Evolutionary conservation across 1,284 basidiomycete genomes (phyloP).

Genomic region (Testicularia cyperi): DNA sequence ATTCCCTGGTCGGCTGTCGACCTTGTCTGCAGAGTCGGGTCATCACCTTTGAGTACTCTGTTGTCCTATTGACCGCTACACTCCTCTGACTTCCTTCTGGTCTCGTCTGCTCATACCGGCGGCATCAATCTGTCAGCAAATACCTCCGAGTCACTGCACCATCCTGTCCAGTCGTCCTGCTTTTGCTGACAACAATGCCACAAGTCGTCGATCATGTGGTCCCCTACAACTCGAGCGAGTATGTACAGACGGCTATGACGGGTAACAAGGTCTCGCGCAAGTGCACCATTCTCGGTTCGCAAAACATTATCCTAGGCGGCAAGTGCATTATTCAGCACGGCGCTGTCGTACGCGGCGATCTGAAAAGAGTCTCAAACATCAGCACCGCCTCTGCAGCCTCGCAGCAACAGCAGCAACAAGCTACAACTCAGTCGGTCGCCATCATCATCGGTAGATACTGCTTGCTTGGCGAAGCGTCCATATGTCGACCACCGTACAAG

Average conservation of each 20-base stretch:
- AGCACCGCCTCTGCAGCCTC: conserved; percentile 61
- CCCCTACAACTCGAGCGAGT: conserved; percentile 39
- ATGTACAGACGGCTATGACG: conserved; percentile 65
- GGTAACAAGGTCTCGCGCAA: conserved; percentile 91
- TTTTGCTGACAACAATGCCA: too few species aligned
- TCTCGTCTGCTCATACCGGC: too few species aligned
- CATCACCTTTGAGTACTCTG: too few species aligned
- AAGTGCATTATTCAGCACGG: conserved; percentile 91
- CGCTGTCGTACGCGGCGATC: conserved; percentile 84
- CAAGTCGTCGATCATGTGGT: conserved; percentile 17
- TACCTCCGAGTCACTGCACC: too few species aligned
- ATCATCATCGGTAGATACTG: conserved; percentile 91
- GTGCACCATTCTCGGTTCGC: conserved; percentile 87
- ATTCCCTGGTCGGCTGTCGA: too few species aligned
- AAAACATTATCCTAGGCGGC: conserved; percentile 94
- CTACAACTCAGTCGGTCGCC: conserved; percentile 68
- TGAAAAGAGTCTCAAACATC: conserved; percentile 69
- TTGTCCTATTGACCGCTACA: too few species aligned
- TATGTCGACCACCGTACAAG: conserved; percentile 70
- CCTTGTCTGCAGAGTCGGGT: too few species aligned
- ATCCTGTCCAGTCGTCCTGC: too few species aligned
- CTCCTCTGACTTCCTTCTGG: too few species aligned
- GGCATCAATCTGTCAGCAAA: too few species aligned
- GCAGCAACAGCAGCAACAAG: conserved; percentile 3
- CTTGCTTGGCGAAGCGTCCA: conserved; percentile 80